Conservation (phyloP, 2,329 filamentous ascomycete genomes). For the Acephala macrosclerotiorum region DNA sequence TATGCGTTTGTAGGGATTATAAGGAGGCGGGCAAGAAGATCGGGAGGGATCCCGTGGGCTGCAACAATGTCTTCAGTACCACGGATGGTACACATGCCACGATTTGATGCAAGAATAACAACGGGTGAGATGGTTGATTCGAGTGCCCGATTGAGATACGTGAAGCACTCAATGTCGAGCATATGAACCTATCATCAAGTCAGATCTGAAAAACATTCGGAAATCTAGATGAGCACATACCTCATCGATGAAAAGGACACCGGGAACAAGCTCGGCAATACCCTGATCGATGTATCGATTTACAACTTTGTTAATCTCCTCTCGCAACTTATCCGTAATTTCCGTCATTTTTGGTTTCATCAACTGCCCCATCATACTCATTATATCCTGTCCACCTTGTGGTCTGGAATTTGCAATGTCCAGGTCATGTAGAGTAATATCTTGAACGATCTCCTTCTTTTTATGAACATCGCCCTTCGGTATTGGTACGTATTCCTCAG, state of each 20-base stretch:
- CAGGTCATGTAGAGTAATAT: constrained; percentile 95
- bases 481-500: constrained; percentile 98
- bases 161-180: constrained; percentile 99
- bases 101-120: constrained; percentile 96
- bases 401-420: constrained; percentile 95
- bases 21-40: constrained; percentile 91
- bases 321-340: constrained; percentile 95
- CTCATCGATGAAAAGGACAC: constrained; percentile 98
- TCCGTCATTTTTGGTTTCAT: constrained; percentile 99
- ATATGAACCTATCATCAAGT: constrained; percentile 80
- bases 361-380: constrained; percentile 99
- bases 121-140: constrained; percentile 95
- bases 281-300: constrained; percentile 99
- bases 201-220: constrained; percentile 3
- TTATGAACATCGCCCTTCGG: constrained; percentile 99
- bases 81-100: constrained; percentile 90
- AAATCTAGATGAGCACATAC: constrained; percentile 59
- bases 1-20: constrained; percentile 96
- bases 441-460: constrained; percentile 99
- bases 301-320: constrained; percentile 99
- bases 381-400: constrained; percentile 97
- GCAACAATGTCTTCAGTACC: constrained; percentile 83
- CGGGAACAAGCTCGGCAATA: constrained; percentile 94
- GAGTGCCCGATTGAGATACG: constrained; percentile 97
- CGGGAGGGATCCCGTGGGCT: constrained; percentile 91